Evolutionary conservation across 208 protist species (phyloP).

Genomic region (Trypanosoma boissoni): DNA sequence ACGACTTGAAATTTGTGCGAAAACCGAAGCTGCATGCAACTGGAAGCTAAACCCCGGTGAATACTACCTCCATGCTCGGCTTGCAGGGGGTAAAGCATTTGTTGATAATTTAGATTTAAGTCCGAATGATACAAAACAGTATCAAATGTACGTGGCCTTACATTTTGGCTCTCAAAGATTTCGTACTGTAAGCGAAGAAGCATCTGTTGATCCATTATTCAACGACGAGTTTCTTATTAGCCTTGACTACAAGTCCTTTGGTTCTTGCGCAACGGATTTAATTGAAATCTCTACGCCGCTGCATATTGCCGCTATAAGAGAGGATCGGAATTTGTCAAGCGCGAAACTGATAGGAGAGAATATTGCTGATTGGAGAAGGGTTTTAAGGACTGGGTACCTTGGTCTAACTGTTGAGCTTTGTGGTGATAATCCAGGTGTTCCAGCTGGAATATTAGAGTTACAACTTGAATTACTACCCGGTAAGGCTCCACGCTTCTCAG

Average conservation of each 20-base stretch:
- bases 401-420: conserved; percentile 90
- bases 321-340: conserved; percentile 50
- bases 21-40: conserved; percentile 2
- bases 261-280: conserved; percentile 49
- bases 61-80: conserved; percentile 76
- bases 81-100: conserved; percentile 87
- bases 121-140: conserved; percentile 25
- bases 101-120: conserved; percentile 86
- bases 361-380: conserved; percentile 88
- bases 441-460: conserved; percentile 89
- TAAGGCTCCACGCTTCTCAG: conserved; percentile 52
- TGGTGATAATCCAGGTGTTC: conserved; percentile 78
- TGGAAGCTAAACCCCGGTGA: conserved; percentile 31
- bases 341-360: conserved; percentile 86
- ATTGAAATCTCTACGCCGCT: conserved; percentile 82
- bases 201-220: conserved; percentile 65
- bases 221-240: conserved; percentile 89
- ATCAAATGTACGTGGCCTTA: conserved; percentile 58
- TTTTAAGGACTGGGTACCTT: conserved; percentile 84
- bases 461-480: conserved; percentile 79
- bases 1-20: background rate
- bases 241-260: conserved; percentile 74
- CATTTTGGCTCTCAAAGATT: conserved; percentile 91
- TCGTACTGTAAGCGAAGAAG: conserved; percentile 37
- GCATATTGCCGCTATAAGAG: conserved; percentile 80